phyloP scores from a whole-genome alignment of 257 asterid genomes.

The Scutellaria baicalensis region DNA sequence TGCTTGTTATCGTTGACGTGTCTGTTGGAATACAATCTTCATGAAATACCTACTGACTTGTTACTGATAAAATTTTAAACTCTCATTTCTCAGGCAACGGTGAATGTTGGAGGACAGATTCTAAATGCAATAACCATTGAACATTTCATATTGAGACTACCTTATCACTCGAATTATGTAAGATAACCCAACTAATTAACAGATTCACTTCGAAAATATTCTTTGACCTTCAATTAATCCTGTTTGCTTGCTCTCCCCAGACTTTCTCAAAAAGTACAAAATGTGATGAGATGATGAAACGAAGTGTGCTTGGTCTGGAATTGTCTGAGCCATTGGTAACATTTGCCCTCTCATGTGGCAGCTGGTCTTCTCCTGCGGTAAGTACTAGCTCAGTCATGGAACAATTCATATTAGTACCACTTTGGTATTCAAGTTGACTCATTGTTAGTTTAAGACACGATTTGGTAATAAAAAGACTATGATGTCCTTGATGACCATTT shows the following conservation, averaged over 20 bases:
- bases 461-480: too few relatives aligned
- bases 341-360: conserved; percentile 93
- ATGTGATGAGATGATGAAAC: conserved; percentile 42
- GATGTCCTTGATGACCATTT: too few relatives aligned
- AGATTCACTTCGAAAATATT: background rate
- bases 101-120: conserved; percentile 64
- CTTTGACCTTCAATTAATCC: background rate
- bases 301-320: conserved; percentile 57
- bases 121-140: conserved; percentile 70
- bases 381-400: conserved; percentile 17
- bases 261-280: conserved; percentile 51
- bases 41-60: background rate
- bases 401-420: background rate
- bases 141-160: conserved; percentile 76
- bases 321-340: conserved; percentile 78
- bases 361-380: conserved; percentile 98
- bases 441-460: too few relatives aligned
- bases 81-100: conserved; percentile 52
- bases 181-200: conserved; percentile 8
- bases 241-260: conserved; percentile 30
- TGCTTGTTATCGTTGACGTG: background rate
- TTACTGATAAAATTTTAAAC: background rate
- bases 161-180: conserved; percentile 78
- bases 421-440: background rate
- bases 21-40: background rate